Percentiles rank a stretch among this genome's conserved stretches.
Evolutionary conservation across 1,284 basidiomycete genomes (phyloP).

Genomic region (Athelia psychrophila): DNA sequence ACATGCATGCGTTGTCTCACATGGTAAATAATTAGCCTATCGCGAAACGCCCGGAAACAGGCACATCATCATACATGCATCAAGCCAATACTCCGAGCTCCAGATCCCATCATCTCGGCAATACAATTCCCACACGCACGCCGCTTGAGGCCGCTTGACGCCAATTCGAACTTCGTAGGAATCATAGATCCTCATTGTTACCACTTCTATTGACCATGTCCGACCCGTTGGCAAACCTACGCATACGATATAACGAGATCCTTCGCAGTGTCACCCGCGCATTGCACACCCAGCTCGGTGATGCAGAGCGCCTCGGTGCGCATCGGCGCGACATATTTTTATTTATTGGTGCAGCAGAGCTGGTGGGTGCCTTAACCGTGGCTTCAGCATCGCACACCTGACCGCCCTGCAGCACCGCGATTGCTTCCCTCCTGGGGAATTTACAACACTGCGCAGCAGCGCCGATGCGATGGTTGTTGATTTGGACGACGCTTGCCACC

Average conservation of each 20-base stretch:
- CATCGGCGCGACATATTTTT: background rate
- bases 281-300: background rate
- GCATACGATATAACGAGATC: background rate
- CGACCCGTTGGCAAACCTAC: background rate
- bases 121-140: too few relatives aligned
- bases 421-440: constrained; percentile 17
- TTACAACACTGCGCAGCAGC: constrained; percentile 10
- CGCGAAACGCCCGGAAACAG: too few relatives aligned
- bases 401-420: constrained; percentile 9
- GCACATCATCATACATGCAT: too few relatives aligned
- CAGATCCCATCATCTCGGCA: too few relatives aligned
- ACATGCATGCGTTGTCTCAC: too few relatives aligned
- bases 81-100: too few relatives aligned
- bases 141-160: too few relatives aligned
- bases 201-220: too few relatives aligned
- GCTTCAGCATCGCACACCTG: background rate
- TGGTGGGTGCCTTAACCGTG: background rate
- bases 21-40: too few relatives aligned
- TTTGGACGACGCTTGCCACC: constrained; percentile 16
- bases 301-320: background rate
- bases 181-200: too few relatives aligned
- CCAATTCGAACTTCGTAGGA: too few relatives aligned
- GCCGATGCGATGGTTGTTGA: constrained; percentile 18
- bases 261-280: background rate
- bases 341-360: background rate